Evolutionary conservation across 805 yeast genomes (phyloP).

Genomic region (Candida stauntonica): DNA sequence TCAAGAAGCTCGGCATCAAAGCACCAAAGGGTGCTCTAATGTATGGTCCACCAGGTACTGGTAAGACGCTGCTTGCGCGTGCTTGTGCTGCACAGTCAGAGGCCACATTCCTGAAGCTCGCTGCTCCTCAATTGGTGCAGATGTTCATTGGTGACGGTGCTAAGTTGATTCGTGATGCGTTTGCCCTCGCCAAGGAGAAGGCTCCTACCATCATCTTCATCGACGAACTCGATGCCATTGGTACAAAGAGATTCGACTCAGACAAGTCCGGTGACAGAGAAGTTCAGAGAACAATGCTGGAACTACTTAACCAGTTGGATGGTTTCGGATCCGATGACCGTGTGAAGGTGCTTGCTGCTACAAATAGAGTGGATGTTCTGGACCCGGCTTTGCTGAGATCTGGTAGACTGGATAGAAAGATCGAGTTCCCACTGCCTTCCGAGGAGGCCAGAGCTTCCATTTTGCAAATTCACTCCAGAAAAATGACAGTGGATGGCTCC

Average conservation of each 20-base stretch:
- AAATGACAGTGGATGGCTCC: slow-evolving; percentile 86
- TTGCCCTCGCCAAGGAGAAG: slow-evolving; percentile 94
- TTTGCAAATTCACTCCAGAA: slow-evolving; percentile 94
- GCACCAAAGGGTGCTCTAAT: slow-evolving; percentile 98
- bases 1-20: slow-evolving; percentile 88
- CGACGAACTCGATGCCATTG: slow-evolving; percentile 98
- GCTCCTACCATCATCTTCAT: slow-evolving; percentile 98
- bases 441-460: slow-evolving; percentile 98
- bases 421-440: slow-evolving; percentile 95
- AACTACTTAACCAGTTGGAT: slow-evolving; percentile 91
- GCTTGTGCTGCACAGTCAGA: slow-evolving; percentile 99
- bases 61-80: slow-evolving; percentile 93
- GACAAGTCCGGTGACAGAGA: slow-evolving; percentile 98
- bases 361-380: slow-evolving; percentile 94
- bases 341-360: slow-evolving; percentile 96
- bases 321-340: slow-evolving; percentile 97
- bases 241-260: slow-evolving; percentile 96
- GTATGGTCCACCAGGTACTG: slow-evolving; percentile 99
- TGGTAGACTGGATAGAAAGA: slow-evolving; percentile 96
- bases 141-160: slow-evolving; percentile 99
- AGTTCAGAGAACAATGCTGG: slow-evolving; percentile 99
- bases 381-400: slow-evolving; percentile 98
- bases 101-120: slow-evolving; percentile 93
- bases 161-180: slow-evolving; percentile 93
- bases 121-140: slow-evolving; percentile 97